These are phyloP conservation scores for Domatiomyces globalis DNA, from an alignment of 2,329 filamentous ascomycete species.

Conservation along the genomic window DNA sequence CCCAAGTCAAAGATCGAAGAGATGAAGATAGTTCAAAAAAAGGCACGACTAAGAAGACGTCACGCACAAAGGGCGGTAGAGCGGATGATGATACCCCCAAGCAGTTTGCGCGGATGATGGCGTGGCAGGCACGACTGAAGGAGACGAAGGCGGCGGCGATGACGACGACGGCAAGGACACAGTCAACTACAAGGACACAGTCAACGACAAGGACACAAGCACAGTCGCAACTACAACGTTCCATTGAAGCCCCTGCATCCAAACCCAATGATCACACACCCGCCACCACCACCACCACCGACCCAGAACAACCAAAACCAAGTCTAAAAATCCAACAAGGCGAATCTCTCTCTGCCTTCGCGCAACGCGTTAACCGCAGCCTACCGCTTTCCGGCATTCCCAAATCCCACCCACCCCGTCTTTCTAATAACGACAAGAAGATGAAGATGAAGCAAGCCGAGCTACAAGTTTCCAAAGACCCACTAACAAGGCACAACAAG, in stretches of 20 bases:
- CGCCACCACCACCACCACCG: conserved; percentile 13
- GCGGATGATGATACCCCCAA: conserved; percentile 67
- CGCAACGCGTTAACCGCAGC: conserved; percentile 67
- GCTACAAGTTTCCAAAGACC: conserved; percentile 37
- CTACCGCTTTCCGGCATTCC: conserved; percentile 61
- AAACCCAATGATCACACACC: too few relatives aligned
- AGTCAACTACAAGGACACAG: conserved; percentile 14
- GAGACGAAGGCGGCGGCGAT: conserved; percentile 45
- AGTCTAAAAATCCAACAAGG: conserved; percentile 59
- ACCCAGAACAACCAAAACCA: conserved; percentile 20
- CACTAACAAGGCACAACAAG: conserved; percentile 69
- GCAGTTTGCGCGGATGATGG: conserved; percentile 76
- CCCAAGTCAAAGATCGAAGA: conserved; percentile 19
- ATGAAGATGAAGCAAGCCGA: conserved; percentile 22
- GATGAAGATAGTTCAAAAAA: conserved; percentile 23
- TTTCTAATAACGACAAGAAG: conserved; percentile 31
- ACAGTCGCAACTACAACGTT: conserved; percentile 3
- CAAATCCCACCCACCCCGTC: conserved; percentile 25
- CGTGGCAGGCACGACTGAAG: conserved; percentile 39
- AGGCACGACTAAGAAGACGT: conserved; percentile 26
- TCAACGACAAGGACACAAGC: conserved; percentile 4
- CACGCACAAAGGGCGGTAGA: conserved; percentile 35
- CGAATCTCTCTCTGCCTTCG: conserved; percentile 70
- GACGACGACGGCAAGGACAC: conserved; percentile 50
- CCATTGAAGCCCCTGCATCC: too few relatives aligned